Conservation (phyloP, 768 basidiomycete genomes). For the Podaxis sp. region DNA sequence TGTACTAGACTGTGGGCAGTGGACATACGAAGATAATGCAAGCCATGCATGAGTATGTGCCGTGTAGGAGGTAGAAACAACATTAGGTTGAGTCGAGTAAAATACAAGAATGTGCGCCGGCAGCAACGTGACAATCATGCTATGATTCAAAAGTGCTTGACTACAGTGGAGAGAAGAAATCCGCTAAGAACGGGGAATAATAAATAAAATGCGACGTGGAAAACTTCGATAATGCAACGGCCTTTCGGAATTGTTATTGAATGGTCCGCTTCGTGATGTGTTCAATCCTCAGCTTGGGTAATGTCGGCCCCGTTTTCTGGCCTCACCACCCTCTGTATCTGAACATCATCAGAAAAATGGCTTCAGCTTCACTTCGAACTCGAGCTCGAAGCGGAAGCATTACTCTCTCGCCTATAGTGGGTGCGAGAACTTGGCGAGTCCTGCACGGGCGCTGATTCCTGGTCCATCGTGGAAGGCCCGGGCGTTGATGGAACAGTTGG, state of each 20-base stretch:
- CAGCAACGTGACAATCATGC: slow-evolving; percentile 14
- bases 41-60: background rate
- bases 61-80: background rate
- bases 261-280: background rate
- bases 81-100: background rate
- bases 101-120: background rate
- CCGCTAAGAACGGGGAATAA: slow-evolving; percentile 1
- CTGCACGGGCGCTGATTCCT: slow-evolving; percentile 15
- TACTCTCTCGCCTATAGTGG: slow-evolving; percentile 38
- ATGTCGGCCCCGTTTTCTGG: slow-evolving; percentile 33
- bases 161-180: slow-evolving; percentile 6
- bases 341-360: slow-evolving; percentile 36
- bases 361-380: slow-evolving; percentile 41
- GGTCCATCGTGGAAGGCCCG: background rate
- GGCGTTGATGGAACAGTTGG: slow-evolving; percentile 12
- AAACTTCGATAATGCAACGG: background rate
- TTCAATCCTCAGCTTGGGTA: background rate
- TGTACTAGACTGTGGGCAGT: background rate
- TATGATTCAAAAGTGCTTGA: background rate
- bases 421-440: slow-evolving; percentile 16
- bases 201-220: slow-evolving; percentile 8
- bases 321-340: slow-evolving; percentile 23
- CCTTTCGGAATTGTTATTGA: background rate
- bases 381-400: slow-evolving; percentile 40
- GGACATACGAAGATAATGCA: background rate